A percentile compares a stretch with the other conserved stretches of the same genome.
phyloP scores from a whole-genome alignment of 2,329 filamentous ascomycete genomes.

The Pseudovirgaria hyperparasitica region DNA sequence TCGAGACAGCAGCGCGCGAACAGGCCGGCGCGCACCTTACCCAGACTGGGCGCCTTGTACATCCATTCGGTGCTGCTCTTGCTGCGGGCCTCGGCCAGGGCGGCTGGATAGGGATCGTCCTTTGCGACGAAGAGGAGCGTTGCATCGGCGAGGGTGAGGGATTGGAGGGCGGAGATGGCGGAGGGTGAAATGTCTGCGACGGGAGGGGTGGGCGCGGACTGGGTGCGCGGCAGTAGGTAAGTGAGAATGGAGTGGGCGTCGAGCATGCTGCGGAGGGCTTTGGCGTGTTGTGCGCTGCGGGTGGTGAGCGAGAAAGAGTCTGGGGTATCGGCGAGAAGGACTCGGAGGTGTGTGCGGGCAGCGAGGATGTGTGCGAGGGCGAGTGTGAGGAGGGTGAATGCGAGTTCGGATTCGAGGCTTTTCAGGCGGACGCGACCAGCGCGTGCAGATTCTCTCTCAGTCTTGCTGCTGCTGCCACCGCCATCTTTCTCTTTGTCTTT shows the following conservation, averaged over 20 bases:
- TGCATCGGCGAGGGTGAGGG: slow-evolving; percentile 70
- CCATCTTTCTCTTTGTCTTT: no score
- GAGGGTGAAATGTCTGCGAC: slow-evolving; percentile 30
- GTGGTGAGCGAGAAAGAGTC: slow-evolving; percentile 17
- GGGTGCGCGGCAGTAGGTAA: slow-evolving; percentile 50
- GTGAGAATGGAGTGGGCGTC: slow-evolving; percentile 68
- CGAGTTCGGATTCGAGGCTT: slow-evolving; percentile 71
- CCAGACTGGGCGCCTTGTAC: slow-evolving; percentile 79
- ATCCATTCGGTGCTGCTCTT: slow-evolving; percentile 88
- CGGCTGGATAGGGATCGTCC: slow-evolving; percentile 82
- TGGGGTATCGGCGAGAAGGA: slow-evolving; percentile 55
- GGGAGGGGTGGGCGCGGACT: slow-evolving; percentile 21
- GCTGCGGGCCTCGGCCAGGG: slow-evolving; percentile 70
- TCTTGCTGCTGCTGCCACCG: no score
- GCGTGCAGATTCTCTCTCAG: slow-evolving; percentile 52
- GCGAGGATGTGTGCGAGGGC: slow-evolving; percentile 62
- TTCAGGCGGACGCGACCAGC: slow-evolving; percentile 53
- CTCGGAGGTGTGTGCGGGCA: slow-evolving; percentile 59
- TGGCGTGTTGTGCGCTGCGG: slow-evolving; percentile 54
- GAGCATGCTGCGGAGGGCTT: slow-evolving; percentile 65
- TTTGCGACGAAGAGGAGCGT: slow-evolving; percentile 84
- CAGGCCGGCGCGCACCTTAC: slow-evolving; percentile 76
- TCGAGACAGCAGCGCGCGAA: slow-evolving; percentile 81
- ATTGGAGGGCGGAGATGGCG: slow-evolving; percentile 33
- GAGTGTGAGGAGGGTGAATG: slow-evolving; percentile 64